Base-by-base conservation (phyloP, 1,139 yeast genomes). In the Hansenula lynferdii region DNA sequence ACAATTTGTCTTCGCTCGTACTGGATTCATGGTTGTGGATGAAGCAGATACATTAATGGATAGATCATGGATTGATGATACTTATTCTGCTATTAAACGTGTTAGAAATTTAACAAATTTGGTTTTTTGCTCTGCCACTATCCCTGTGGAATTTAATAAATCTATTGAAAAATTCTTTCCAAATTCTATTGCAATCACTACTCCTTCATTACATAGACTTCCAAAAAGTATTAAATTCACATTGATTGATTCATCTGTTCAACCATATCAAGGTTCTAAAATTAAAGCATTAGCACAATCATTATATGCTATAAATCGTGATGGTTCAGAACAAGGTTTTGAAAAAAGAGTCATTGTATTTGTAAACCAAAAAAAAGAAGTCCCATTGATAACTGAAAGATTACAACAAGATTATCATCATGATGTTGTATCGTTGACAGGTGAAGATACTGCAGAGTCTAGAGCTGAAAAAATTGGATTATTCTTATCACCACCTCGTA, bases 1-100 rank as follows among this genome's bases (percentile, higher is more conserved):
- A 0, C 77, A 69, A 49, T 62, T 68, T 28, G 56, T 67, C 10
- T 62, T 78, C 38, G 60, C 65, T 7, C 63, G 64, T 27, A 74
- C 78, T 0, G 70, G 73, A 22, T 82, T 74, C 50, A 69, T 85
- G 40, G 90, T 85, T 4, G 74, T 85, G n/a, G 98, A 92, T 58
- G 98, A 92, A 60, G 97, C 98, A 0, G 98, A 92, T 60, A 85
- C 97, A 0, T 65, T 92, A 39, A 73, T 92, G 79, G 96, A 90
- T 54, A 75, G 77, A 39, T 83, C 95, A 0, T 90, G 92, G 75
- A 64, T 80, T 14, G 74, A 74, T 27, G 81, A 80, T 42, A 86
- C 96, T 1, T 72, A 77, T 47, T 60, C 68, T 6, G 72, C 77
- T 1, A 61, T 89, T 25, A 68, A 67, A 33, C 60, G 65, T 37